Base-by-base conservation (phyloP, 2,329 filamentous ascomycete genomes). In the Shiraia sp. region DNA sequence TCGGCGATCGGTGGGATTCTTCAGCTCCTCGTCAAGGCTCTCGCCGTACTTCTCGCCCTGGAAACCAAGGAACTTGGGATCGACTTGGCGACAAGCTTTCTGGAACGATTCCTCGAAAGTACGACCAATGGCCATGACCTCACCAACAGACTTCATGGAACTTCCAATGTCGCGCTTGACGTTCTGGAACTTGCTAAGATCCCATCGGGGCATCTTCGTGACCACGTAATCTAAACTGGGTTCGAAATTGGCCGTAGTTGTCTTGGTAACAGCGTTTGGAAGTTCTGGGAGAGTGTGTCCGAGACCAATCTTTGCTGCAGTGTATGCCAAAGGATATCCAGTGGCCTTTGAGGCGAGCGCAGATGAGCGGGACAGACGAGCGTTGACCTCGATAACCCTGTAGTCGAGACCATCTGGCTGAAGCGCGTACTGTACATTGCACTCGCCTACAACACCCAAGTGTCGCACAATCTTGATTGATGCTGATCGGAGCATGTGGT, bases 91-190 rank as follows among this genome's bases (percentile, higher is more conserved):
- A 66, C 96, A 95, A 50, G 93, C 93, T 79, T 99, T 99, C 73
- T 99, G 93, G 78, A 99, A 95, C 12, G 90, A 95, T 76, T 99
- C 93, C 74, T 99, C 93, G 61, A 97, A 99, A 22, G 93, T 97
- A 72, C 93, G 86, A 56, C 93, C 93, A 63, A 99, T 97, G 53
- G 93, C 93, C 93, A 99, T 99, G 47, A 99, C 93, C 74, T 99
- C 93, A 68, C 93, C 93, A 43, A 99, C 91, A 16, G 91, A 96
- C 78, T 97, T 99, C 93, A 99, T 99, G 49, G 92, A 87, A 66
- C 89, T 95, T 58, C 93, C 93, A 66, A 99, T 97, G 66, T 95
- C 88, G 48, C 93, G 87, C 79, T 96, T 95, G 53, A 99, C 93
- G 63, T 97, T 92, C 75, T 97, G 92, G 80, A 99, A 99, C 78